A percentile compares a stretch with the other conserved stretches of the same genome.
These are phyloP conservation scores for Tilletia horrida DNA, from an alignment of 1,284 basidiomycete species.

Conservation along the genomic window DNA sequence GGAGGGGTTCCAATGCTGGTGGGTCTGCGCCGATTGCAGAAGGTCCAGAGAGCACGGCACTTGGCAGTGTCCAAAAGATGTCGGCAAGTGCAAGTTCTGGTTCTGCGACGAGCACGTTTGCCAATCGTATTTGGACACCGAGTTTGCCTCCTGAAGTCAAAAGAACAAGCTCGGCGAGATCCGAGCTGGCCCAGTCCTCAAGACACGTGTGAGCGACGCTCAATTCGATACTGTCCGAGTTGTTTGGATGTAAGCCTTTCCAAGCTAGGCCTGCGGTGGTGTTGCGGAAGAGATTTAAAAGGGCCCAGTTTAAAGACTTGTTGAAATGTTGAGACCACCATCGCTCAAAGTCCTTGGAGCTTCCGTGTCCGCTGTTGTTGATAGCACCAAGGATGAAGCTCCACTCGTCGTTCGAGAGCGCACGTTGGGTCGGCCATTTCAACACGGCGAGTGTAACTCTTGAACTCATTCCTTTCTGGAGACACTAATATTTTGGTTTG, in stretches of 20 bases:
- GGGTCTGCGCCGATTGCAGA: background rate
- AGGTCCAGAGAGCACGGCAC: background rate
- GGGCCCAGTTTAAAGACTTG: constrained; percentile 3
- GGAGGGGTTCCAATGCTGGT: background rate
- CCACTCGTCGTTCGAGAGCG: background rate
- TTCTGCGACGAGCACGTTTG: background rate
- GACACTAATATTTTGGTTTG: no score
- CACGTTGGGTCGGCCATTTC: background rate
- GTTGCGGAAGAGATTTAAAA: background rate
- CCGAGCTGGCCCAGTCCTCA: constrained; percentile 1
- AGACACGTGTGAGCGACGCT: constrained; percentile 6
- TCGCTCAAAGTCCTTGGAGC: background rate
- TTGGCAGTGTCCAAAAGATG: background rate
- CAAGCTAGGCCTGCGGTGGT: background rate
- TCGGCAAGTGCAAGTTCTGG: background rate
- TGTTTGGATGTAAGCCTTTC: constrained; percentile 12
- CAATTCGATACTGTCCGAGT: background rate
- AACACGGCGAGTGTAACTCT: no score
- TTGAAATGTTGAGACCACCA: background rate
- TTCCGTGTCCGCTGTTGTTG: background rate
- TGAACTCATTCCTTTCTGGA: no score
- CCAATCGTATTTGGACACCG: background rate
- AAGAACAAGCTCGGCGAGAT: background rate
- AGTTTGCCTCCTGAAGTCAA: background rate
- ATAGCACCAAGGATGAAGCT: background rate